Evolutionary conservation across 2,329 filamentous ascomycete species (phyloP).

Genomic region (Elsinoe necatrix): DNA sequence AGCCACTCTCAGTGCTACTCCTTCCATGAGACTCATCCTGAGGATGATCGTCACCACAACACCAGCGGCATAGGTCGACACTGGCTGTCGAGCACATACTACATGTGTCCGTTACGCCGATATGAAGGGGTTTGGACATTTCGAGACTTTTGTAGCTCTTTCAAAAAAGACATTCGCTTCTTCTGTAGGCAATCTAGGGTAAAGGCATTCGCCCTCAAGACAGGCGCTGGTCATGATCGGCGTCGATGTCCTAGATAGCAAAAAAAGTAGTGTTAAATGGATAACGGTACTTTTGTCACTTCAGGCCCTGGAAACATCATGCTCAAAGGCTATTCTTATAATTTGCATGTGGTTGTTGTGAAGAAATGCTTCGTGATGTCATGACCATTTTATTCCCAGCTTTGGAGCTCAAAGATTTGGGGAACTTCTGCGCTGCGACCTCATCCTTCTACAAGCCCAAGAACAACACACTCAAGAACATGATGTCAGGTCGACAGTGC

Average conservation of each 20-base stretch:
- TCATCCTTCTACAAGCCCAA: not conserved
- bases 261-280: conserved; percentile 9
- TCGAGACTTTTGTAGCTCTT: not conserved
- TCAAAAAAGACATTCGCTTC: conserved; percentile 7
- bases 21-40: not conserved
- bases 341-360: not conserved
- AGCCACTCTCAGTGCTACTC: not conserved
- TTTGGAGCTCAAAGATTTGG: conserved; percentile 9
- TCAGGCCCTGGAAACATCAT: too few species aligned
- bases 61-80: conserved; percentile 6
- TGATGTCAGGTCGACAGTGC: not conserved
- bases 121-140: conserved; percentile 5
- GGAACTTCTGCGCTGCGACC: not conserved
- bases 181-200: conserved; percentile 11
- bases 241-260: conserved; percentile 10
- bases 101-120: conserved; percentile 9
- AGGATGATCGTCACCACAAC: not conserved
- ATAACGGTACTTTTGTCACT: conserved; percentile 2
- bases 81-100: conserved; percentile 9
- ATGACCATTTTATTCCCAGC: conserved; percentile 8
- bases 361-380: conserved; percentile 14
- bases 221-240: conserved; percentile 3
- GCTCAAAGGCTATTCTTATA: too few species aligned
- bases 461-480: not conserved
- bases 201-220: not conserved